Evolutionary conservation across 2,329 filamentous ascomycete genomes (phyloP), one percentile per base, ranked within the genome.

Genomic region (Phaeoacremonium minimum): DNA sequence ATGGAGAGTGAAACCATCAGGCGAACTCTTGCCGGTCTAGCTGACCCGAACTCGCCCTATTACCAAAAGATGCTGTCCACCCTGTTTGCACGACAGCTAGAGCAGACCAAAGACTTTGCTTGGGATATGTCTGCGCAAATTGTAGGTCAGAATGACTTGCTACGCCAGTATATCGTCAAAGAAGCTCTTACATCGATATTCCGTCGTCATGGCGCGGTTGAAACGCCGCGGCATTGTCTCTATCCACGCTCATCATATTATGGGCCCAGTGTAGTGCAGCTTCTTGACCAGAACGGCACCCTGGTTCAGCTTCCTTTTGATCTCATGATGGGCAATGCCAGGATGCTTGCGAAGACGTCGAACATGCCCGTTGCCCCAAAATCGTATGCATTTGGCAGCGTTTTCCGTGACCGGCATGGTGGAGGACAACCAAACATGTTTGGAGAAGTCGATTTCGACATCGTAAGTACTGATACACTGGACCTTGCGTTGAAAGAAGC

Each of bases 371-470:
- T 79, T 2, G 64, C 87, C 5, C 78, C 87, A 46, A 85, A 87
- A 46, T 87, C 86, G 0, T 95, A 88, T 58, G 80, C 86, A 0
- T 96, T 98, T 56, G 90, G 89, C 6, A 83, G 75, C 20, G 89
- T 97, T 2, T 97, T 88, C 55, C 79, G 93, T 28, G 86, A 94
- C 45, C 81, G 77, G 31, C 71, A 80, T 33, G 82, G 81, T 37
- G 89, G 87, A 7, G 86, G 87, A 3, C 86, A 95, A 48, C 93
- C 93, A 6, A 75, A 76, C 38, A 85, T 83, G 51, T 85, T 87
- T 55, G 85, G 87, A 8, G 93, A 97, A 55, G 90, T 94, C 3
- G 90, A 97, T 57, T 98, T 97, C 57, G 93, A 98, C 60, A 89
- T 98, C 41, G 76, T 95, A n/a, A 91, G 89, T 1, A 76, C 79